These are phyloP conservation scores for Quercus robur DNA, from an alignment of 306 rosid genomes.

Conservation along the genomic window DNA sequence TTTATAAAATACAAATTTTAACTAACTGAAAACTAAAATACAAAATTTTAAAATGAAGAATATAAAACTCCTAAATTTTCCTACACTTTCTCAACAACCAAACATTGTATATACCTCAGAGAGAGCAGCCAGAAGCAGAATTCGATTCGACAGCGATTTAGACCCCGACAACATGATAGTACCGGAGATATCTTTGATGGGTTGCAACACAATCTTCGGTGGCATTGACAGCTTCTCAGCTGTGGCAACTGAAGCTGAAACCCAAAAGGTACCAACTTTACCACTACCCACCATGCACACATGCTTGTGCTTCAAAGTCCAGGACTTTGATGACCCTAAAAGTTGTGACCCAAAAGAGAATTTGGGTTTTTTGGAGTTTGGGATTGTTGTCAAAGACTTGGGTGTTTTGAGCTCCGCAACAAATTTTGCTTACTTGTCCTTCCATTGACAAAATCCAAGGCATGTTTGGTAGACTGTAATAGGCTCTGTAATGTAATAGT, in stretches of 20 bases:
- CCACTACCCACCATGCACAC: conserved; percentile 22
- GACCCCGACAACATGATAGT: conserved; percentile 64
- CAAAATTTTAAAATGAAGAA: too few species aligned
- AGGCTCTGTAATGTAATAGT: too few species aligned
- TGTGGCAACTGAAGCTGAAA: conserved; percentile 64
- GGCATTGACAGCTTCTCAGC: conserved; percentile 69
- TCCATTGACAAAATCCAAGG: too few species aligned
- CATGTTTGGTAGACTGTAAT: too few species aligned
- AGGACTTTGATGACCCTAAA: conserved; percentile 41
- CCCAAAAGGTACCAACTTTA: conserved; percentile 32
- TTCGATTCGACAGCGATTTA: too few species aligned
- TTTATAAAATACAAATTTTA: too few species aligned
- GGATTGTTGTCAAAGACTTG: conserved; percentile 40
- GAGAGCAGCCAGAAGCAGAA: too few species aligned
- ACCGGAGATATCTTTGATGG: conserved; percentile 85
- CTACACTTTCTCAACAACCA: too few species aligned
- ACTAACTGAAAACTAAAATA: too few species aligned
- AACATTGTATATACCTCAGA: too few species aligned
- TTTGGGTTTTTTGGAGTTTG: conserved; percentile 50
- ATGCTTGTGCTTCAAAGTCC: conserved; percentile 44
- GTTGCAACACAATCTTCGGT: conserved; percentile 87
- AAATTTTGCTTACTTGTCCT: conserved; percentile 54
- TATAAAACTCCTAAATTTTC: too few species aligned
- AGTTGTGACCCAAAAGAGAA: conserved; percentile 52
- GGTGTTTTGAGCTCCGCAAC: conserved; percentile 54